These are phyloP conservation scores for Lepidium africanum DNA, from an alignment of 345 rosid genomes.

Conservation along the genomic window DNA sequence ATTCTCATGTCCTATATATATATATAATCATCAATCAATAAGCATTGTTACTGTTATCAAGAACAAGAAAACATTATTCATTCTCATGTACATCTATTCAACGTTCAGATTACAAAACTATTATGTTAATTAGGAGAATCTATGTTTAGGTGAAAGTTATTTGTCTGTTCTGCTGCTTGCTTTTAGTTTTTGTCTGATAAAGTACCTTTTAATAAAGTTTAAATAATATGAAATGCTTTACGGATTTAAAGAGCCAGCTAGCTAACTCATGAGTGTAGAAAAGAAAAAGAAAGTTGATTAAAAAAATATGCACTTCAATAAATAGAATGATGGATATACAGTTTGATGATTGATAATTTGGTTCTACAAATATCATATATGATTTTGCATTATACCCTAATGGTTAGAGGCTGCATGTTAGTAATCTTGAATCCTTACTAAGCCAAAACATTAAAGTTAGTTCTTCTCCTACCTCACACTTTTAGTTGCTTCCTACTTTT, in stretches of 20 bases:
- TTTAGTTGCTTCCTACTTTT: slow-evolving; percentile 12
- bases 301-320: neutral
- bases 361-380: neutral
- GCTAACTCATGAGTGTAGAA: neutral
- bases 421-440: neutral
- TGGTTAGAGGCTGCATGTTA: slow-evolving; percentile 13
- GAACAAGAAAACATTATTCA: neutral
- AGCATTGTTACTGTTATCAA: neutral
- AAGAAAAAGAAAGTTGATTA: neutral
- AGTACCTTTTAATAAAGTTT: slow-evolving; percentile 23
- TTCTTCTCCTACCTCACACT: slow-evolving; percentile 9
- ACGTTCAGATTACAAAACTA: no score
- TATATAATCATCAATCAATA: neutral
- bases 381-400: neutral
- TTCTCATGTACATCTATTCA: no score
- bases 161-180: slow-evolving; percentile 27
- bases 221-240: neutral
- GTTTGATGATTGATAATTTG: neutral
- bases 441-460: slow-evolving; percentile 15
- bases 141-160: slow-evolving; percentile 20
- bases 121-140: slow-evolving; percentile 8
- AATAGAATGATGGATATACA: neutral
- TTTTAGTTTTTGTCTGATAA: slow-evolving; percentile 8
- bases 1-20: no score
- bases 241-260: neutral